Conservation (phyloP, 805 yeast genomes). For the Candida montana region DNA sequence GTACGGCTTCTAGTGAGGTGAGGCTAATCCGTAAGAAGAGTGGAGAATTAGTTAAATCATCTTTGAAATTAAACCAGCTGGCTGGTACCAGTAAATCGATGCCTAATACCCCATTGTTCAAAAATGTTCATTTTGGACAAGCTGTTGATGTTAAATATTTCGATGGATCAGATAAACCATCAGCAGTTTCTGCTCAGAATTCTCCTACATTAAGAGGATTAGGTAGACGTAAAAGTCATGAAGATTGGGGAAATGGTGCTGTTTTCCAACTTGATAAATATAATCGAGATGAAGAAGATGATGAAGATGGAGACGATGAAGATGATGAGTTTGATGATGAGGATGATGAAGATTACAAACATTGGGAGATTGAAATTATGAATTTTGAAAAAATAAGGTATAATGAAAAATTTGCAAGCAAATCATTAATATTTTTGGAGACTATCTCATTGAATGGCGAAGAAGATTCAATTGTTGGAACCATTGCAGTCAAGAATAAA, state of each 20-base stretch:
- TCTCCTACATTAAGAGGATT: slow-evolving; percentile 43
- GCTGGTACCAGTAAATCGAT: slow-evolving; percentile 39
- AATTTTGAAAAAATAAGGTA: slow-evolving; percentile 43
- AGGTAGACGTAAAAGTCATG: slow-evolving; percentile 21
- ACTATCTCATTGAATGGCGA: slow-evolving; percentile 54
- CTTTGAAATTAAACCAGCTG: slow-evolving; percentile 44
- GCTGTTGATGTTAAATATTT: slow-evolving; percentile 68
- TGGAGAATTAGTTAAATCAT: slow-evolving; percentile 81
- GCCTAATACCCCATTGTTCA: slow-evolving; percentile 55
- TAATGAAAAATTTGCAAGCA: slow-evolving; percentile 36
- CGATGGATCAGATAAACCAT: slow-evolving; percentile 67
- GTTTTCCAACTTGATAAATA: slow-evolving; percentile 18
- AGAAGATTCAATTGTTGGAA: slow-evolving; percentile 58
- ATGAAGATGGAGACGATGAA: slow-evolving; percentile 18
- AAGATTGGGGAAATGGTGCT: slow-evolving; percentile 21
- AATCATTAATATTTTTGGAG: slow-evolving; percentile 52
- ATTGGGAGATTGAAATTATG: slow-evolving; percentile 41
- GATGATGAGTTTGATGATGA: slow-evolving; percentile 16
- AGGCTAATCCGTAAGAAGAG: slow-evolving; percentile 72
- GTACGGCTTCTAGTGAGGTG: slow-evolving; percentile 12
- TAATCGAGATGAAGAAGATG: slow-evolving; percentile 15
- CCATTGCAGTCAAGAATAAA: slow-evolving; percentile 72
- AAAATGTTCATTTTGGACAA: slow-evolving; percentile 78
- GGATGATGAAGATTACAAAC: slow-evolving; percentile 20
- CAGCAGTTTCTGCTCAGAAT: slow-evolving; percentile 63